These are phyloP conservation scores for Epichloe gansuensis DNA, from an alignment of 2,329 filamentous ascomycete genomes.

Conservation along the genomic window DNA sequence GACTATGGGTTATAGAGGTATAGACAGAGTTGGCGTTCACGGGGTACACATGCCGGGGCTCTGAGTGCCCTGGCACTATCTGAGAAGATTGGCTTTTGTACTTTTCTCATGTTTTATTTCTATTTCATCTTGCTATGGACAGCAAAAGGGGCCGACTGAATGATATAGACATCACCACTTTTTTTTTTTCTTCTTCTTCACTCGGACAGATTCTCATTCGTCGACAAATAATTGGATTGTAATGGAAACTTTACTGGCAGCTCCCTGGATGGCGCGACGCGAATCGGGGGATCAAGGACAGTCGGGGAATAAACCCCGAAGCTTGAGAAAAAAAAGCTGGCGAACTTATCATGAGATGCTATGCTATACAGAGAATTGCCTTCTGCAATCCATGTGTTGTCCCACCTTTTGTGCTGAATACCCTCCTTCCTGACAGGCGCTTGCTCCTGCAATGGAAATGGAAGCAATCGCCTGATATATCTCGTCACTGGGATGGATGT, in stretches of 20 bases:
- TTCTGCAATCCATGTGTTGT: too few relatives aligned
- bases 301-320: neutral
- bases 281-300: neutral
- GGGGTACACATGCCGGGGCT: constrained; percentile 11
- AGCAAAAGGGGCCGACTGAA: neutral
- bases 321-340: neutral
- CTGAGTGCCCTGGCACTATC: neutral
- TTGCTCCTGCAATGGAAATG: too few relatives aligned
- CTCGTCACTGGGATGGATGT: neutral
- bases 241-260: constrained; percentile 9
- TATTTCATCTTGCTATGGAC: neutral
- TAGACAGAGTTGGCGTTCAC: constrained; percentile 28
- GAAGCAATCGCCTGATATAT: neutral
- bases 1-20: constrained; percentile 27
- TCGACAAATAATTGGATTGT: constrained; percentile 14
- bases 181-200: neutral
- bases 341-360: neutral
- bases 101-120: constrained; percentile 7
- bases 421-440: too few relatives aligned
- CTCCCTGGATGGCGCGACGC: neutral
- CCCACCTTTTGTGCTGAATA: too few relatives aligned
- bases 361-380: too few relatives aligned
- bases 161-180: constrained; percentile 11
- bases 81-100: neutral
- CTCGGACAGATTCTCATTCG: constrained; percentile 4